These are phyloP conservation scores for Gomphus sp. DNA, from an alignment of 1,284 basidiomycete species.

Conservation along the genomic window DNA sequence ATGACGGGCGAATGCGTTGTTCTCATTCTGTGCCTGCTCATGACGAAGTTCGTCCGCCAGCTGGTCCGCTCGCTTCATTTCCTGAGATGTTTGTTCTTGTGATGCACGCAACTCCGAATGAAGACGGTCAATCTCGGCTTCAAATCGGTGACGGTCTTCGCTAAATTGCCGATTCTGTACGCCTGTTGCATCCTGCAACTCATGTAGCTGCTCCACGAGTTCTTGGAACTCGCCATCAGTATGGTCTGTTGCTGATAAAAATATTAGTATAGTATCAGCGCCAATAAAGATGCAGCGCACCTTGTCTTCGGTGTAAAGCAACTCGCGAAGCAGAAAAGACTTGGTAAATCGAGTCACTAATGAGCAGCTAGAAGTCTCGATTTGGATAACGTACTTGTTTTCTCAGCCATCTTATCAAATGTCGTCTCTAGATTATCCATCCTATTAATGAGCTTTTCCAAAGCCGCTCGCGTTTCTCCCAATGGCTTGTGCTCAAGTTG, in stretches of 20 bases:
- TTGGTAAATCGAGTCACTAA: conserved; percentile 18
- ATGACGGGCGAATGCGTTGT: neutral
- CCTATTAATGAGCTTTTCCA: conserved; percentile 61
- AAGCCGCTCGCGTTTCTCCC: conserved; percentile 44
- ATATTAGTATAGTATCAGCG: conserved; percentile 28
- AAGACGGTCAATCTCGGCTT: neutral
- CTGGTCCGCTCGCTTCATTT: neutral
- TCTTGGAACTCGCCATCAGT: conserved; percentile 65
- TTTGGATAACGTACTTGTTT: conserved; percentile 47
- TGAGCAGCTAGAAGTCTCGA: neutral
- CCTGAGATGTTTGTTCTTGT: neutral
- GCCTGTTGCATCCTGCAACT: conserved; percentile 40
- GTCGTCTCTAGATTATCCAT: conserved; percentile 70
- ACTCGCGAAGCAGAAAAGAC: conserved; percentile 67
- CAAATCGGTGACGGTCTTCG: neutral
- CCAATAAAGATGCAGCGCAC: conserved; percentile 31
- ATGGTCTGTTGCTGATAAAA: conserved; percentile 34
- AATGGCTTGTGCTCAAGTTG: conserved; percentile 36
- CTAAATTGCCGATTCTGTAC: conserved; percentile 45
- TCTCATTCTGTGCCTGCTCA: neutral
- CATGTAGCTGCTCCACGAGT: conserved; percentile 52
- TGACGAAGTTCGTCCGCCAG: conserved; percentile 9
- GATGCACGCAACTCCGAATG: neutral
- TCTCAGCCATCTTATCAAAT: conserved; percentile 75
- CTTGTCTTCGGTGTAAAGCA: conserved; percentile 53